Base-by-base conservation (phyloP, 2,329 filamentous ascomycete species). In the Neonectria coccinea region DNA sequence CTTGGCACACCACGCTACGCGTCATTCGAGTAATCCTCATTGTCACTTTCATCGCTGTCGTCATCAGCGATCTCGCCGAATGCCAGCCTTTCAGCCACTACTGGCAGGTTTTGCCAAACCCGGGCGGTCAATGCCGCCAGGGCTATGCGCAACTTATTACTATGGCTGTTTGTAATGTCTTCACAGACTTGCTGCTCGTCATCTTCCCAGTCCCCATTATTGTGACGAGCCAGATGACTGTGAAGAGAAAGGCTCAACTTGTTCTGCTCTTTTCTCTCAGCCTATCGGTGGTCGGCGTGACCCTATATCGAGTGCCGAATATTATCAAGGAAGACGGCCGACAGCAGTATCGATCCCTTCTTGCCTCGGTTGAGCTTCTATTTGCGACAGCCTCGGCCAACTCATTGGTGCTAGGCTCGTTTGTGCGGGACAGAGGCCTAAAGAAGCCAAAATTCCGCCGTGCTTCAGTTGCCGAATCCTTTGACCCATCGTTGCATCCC, bases 191-290 rank as follows among this genome's bases (percentile, higher is more conserved):
- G 2, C 83, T 97, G 0, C 88, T 99, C 10, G 89, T 98, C 69
- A 85, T 91, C 57, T 97, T 97, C 69, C 96, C 96, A 0, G 91
- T 97, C 27, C 92, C 94, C 0, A 92, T 98, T 71, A 94, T 98
- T 64, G 78, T 97, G 36, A 85, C 86, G 56, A 96, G 93, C 51
- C 85, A 88, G 12, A 95, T 97, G 89, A 83, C 85, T 0, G 72
- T 90, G 20, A 92, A 90, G 77, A 89, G 92, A 68, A 97, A 97
- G 79, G 69, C 94, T 11, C 92, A 92, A 65, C 88, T 98, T 12
- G 87, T 91, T 8, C 76, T 91, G 2, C 85, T 98, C 14, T 98
- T 98, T 81, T 93, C 91, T 4, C 83, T 97, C 56, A 97, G 93
- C n/a, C 77, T 96, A 51, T 85, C 91, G 60, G 88, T 97, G 7